Conservation (phyloP, 352 stramenopile species). For the Phytophthora parvispora region DNA sequence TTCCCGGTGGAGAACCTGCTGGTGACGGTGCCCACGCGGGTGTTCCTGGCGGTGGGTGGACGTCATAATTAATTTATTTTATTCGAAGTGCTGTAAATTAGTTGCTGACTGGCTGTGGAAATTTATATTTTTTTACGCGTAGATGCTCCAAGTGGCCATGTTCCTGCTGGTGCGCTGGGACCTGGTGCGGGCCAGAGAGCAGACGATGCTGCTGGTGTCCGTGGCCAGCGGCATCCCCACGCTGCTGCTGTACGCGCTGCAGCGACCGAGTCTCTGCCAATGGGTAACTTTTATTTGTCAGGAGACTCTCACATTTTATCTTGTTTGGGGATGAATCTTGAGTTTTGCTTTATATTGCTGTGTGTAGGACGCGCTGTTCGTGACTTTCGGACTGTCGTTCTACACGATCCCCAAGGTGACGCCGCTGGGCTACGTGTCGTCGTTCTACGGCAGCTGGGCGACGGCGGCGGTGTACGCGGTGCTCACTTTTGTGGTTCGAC, state of each 20-base stretch:
- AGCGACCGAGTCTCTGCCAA: conserved; percentile 81
- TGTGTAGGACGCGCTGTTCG: conserved; percentile 78
- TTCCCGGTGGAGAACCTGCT: conserved; percentile 73
- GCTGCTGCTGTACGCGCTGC: conserved; percentile 72
- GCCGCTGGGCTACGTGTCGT: conserved; percentile 81
- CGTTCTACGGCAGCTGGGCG: conserved; percentile 74
- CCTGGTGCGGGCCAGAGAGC: conserved; percentile 69
- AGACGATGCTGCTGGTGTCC: conserved; percentile 79
- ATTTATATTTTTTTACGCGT: conserved; percentile 6
- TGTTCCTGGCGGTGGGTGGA: conserved; percentile 63
- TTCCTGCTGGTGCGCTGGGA: conserved; percentile 84
- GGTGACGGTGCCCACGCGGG: conserved; percentile 73
- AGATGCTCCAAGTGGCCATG: conserved; percentile 82
- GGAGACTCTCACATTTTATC: conserved; percentile 5
- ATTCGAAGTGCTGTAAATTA: neutral
- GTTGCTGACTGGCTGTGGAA: neutral
- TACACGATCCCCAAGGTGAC: conserved; percentile 91
- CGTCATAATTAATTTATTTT: neutral
- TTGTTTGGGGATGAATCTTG: neutral
- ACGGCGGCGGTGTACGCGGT: conserved; percentile 67
- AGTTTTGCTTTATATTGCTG: conserved; percentile 1
- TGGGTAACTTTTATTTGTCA: conserved; percentile 55
- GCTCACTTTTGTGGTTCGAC: conserved; percentile 67
- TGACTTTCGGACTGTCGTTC: conserved; percentile 88
- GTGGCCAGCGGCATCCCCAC: conserved; percentile 79